A percentile compares a stretch with the other conserved stretches of the same genome.
Evolutionary conservation across 257 asterid species (phyloP).

Genomic region (Cinchona pubescens): DNA sequence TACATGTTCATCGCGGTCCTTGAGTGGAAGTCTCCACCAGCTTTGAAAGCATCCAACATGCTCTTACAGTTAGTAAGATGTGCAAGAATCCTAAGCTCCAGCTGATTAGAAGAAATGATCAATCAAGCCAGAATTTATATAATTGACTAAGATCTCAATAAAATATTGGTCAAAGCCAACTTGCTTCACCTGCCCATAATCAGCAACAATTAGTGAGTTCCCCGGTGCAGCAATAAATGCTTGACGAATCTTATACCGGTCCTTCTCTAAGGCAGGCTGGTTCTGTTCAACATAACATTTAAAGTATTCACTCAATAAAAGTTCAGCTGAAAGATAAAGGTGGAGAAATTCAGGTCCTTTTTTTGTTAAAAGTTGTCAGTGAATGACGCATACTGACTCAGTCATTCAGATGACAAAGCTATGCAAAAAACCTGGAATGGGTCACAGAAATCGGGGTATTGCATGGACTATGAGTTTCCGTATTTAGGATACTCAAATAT

Average conservation of each 20-base stretch:
- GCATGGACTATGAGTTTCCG: background rate
- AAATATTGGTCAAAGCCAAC: background rate
- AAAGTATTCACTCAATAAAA: constrained; percentile 5
- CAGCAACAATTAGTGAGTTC: constrained; percentile 88
- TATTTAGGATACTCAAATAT: background rate
- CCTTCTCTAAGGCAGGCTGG: constrained; percentile 98
- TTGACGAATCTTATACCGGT: constrained; percentile 93
- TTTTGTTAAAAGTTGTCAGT: background rate
- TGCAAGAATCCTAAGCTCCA: constrained; percentile 98
- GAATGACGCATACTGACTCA: background rate
- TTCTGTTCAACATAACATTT: constrained; percentile 48
- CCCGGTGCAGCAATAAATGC: constrained; percentile 92
- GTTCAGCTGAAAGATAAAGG: background rate
- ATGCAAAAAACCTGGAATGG: background rate
- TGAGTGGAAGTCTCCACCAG: constrained; percentile 99
- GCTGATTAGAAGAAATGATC: constrained; percentile 40
- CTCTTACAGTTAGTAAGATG: constrained; percentile 91
- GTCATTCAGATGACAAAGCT: background rate
- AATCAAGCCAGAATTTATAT: constrained; percentile 18
- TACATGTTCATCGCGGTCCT: constrained; percentile 99
- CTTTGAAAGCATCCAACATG: constrained; percentile 88
- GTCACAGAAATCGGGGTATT: background rate
- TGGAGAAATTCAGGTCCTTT: background rate
- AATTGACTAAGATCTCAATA: background rate
- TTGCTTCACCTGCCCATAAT: constrained; percentile 79